Evolutionary conservation across 1,284 basidiomycete species (phyloP), one percentile per base, ranked within the genome.

Genomic region (Pseudomicrostroma phylloplanum): DNA sequence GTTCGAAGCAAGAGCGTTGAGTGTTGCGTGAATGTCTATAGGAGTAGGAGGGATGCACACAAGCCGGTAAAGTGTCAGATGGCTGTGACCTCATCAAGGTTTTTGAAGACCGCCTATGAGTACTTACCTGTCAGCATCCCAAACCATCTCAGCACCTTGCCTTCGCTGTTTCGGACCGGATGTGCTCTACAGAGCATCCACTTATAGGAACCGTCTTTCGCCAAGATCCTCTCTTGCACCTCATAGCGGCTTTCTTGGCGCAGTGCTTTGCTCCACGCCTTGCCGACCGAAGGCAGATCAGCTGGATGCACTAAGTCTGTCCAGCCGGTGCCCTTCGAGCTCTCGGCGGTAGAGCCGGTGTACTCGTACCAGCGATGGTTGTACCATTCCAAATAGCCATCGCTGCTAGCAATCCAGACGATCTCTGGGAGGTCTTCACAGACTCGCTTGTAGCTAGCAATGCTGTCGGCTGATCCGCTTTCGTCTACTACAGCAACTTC

Each of bases 171-270:
- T 6, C 70, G 66, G 42, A 79, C 55, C 1, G 77, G 76, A 41
- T 70, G 64, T n/a, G 78, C 78, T 36, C 77, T 67, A n/a, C 77
- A 77, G 9, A 79, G 66, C 63, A 74, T 66, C 77, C 77, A 79
- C 43, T 74, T 67, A 63, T 64, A 79, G 13, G 57, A 48, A 25
- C 77, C 78, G 60, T 79, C 77, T 40, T 70, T 64, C 40, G 68
- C 61, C 54, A 66, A 59, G 65, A 69, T 66, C 9, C 80, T 71
- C 61, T 80, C 79, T 61, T 79, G 78, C 58, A 72, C 70, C 51
- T 73, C 70, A 61, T 80, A 80, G 0, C 72, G 73, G 25, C 78
- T 75, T 26, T 78, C 78, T 0, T 77, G 79, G 39, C 76, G 74
- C 56, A 80, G 68, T 9, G 75, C 79, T 39, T 77, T 71, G 2